Base-by-base conservation (phyloP, 2,329 filamentous ascomycete species). In the Penicillium sp. region DNA sequence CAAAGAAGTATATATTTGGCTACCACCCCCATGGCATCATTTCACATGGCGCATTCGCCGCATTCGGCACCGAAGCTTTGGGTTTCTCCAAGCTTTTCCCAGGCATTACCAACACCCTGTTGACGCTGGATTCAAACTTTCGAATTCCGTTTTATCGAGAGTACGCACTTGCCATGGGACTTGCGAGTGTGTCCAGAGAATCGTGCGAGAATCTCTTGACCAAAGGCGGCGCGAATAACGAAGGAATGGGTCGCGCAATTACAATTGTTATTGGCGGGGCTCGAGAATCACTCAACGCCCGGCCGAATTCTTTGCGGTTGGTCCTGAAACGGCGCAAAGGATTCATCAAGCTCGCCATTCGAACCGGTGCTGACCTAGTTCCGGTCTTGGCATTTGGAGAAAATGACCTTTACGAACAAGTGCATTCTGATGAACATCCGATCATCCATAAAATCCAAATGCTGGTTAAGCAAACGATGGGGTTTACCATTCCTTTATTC, bases 11-110 rank as follows among this genome's bases (percentile, higher is more conserved):
- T 72, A 89, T 98, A 53, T 89, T 98, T 60, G 91, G 91, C 36
- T 97, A 97, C 68, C 93, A 97, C 61, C 93, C 93, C 0, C 93
- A 98, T 64, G 91, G 93, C 20, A 97, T 98, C 68, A 96, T 98
- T 62, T 93, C 87, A 4, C 89, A 96, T 60, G 93, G 91, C n/a
- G 91, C 90, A 0, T 96, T 91, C 72, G 87, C 84, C 4, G 87
- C 90, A 4, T 97, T 97, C 63, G 87, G 79, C 3, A 97, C 91
- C 0, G 90, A 96, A 59, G 89, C 89, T 0, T 77, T 96, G 0
- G 89, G 89, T 0, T 97, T 96, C 67, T 78, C 81, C 0, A 81
- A 87, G 46, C 81, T 95, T 51, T 98, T 96, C 61, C 93, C 93
- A 0, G 91, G 89, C 49, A 95, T 98, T 67, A 95, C 87, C 37